These are phyloP conservation scores for Gaeumannomyces sp. DNA, from an alignment of 2,329 filamentous ascomycete genomes.

Conservation along the genomic window DNA sequence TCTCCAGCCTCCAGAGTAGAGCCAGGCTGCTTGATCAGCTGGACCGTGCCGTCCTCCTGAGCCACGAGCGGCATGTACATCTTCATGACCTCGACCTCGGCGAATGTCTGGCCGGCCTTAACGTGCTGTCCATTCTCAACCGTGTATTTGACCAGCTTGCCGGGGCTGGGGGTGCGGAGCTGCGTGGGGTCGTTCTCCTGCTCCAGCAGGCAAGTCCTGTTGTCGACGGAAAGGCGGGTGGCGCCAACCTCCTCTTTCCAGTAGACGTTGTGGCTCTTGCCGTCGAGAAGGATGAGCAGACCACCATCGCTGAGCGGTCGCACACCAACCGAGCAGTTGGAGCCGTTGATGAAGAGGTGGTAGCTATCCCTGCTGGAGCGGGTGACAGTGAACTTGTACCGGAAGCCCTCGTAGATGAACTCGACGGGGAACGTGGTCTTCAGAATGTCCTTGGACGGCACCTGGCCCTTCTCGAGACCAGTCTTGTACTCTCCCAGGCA, in stretches of 20 bases:
- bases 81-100: slow-evolving; percentile 99
- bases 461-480: slow-evolving; percentile 93
- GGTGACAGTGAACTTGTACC: slow-evolving; percentile 98
- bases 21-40: slow-evolving; percentile 98
- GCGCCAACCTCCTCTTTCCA: slow-evolving; percentile 99
- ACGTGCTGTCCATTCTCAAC: slow-evolving; percentile 94
- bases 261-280: slow-evolving; percentile 96
- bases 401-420: slow-evolving; percentile 94
- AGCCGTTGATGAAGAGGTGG: slow-evolving; percentile 97
- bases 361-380: slow-evolving; percentile 90
- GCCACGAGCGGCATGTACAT: slow-evolving; percentile 99
- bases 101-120: slow-evolving; percentile 84
- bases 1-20: slow-evolving; percentile 97
- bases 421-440: slow-evolving; percentile 97
- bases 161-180: slow-evolving; percentile 86
- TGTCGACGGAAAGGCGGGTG: slow-evolving; percentile 90
- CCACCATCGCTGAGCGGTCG: slow-evolving; percentile 91
- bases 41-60: slow-evolving; percentile 90
- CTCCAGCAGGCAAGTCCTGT: slow-evolving; percentile 96
- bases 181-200: slow-evolving; percentile 99
- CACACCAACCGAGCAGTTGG: slow-evolving; percentile 89
- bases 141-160: slow-evolving; percentile 96
- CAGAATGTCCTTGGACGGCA: slow-evolving; percentile 90
- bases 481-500: slow-evolving; percentile 82
- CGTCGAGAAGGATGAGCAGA: slow-evolving; percentile 81